Conservation (phyloP, 305 asterid genomes). For the Striga hermonthica region DNA sequence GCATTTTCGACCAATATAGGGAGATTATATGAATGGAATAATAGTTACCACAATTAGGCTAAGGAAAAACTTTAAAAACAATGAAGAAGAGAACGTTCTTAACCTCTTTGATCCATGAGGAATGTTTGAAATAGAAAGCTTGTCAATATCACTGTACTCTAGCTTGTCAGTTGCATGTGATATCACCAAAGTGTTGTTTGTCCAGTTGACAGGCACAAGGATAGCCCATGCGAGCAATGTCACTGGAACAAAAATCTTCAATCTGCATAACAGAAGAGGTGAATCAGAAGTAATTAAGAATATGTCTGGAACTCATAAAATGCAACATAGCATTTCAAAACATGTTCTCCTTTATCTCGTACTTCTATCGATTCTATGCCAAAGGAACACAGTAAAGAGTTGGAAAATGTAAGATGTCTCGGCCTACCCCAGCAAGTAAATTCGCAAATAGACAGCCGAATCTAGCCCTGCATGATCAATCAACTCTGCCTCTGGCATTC, state of each 20-base stretch:
- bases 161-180: conserved; percentile 33
- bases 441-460: conserved; percentile 86
- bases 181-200: conserved; percentile 63
- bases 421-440: conserved; percentile 86
- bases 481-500: conserved; percentile 93
- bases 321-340: too few relatives aligned
- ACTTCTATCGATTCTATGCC: too few relatives aligned
- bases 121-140: conserved; percentile 91
- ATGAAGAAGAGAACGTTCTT: conserved; percentile 23
- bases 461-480: conserved; percentile 95
- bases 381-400: conserved; percentile 18
- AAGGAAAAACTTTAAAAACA: conserved; percentile 8
- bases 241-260: conserved; percentile 86
- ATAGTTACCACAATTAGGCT: neutral
- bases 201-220: conserved; percentile 95
- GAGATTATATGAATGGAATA: neutral
- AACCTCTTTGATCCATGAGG: conserved; percentile 77
- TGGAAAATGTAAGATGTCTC: conserved; percentile 9
- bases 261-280: conserved; percentile 48
- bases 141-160: conserved; percentile 64
- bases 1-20: conserved; percentile 4
- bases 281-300: conserved; percentile 20
- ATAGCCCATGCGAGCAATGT: conserved; percentile 76
- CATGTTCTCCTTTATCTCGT: too few relatives aligned
- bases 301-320: too few relatives aligned